These are phyloP conservation scores for Ceratocystis cacaofunesta DNA, from an alignment of 2,329 filamentous ascomycete genomes.

Conservation along the genomic window DNA sequence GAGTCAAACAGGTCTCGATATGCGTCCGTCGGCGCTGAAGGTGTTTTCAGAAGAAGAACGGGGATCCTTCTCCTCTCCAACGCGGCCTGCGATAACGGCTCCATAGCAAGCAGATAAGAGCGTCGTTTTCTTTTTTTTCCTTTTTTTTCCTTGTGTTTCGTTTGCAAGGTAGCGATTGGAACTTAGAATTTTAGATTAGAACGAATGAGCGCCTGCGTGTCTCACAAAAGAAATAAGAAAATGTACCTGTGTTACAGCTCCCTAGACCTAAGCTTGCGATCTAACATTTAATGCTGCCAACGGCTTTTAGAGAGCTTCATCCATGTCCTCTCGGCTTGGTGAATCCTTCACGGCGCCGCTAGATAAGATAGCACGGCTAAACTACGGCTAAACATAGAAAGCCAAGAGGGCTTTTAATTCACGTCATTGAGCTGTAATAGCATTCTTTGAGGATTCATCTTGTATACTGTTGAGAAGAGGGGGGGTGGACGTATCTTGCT, in stretches of 20 bases:
- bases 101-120: background rate
- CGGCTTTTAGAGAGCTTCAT: background rate
- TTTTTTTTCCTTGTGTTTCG: too few relatives aligned
- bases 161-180: too few relatives aligned
- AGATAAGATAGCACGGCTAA: conserved; percentile 8
- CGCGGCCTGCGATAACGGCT: background rate
- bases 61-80: conserved; percentile 28
- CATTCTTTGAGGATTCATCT: background rate
- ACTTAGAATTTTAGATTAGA: background rate
- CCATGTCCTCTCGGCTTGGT: background rate
- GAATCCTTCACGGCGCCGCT: background rate
- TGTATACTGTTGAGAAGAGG: background rate
- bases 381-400: background rate
- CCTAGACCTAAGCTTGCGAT: background rate
- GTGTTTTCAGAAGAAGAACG: conserved; percentile 63
- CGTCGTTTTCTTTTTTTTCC: too few relatives aligned
- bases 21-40: conserved; percentile 52
- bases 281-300: background rate
- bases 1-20: conserved; percentile 53
- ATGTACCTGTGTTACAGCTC: background rate
- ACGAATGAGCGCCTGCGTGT: background rate
- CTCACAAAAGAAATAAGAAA: background rate
- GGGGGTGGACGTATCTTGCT: background rate
- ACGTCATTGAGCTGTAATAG: background rate
- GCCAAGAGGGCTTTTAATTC: too few relatives aligned